Evolutionary conservation across 2,329 filamentous ascomycete genomes (phyloP), one percentile per base, ranked within the genome.

Genomic region (Lomentospora prolificans): DNA sequence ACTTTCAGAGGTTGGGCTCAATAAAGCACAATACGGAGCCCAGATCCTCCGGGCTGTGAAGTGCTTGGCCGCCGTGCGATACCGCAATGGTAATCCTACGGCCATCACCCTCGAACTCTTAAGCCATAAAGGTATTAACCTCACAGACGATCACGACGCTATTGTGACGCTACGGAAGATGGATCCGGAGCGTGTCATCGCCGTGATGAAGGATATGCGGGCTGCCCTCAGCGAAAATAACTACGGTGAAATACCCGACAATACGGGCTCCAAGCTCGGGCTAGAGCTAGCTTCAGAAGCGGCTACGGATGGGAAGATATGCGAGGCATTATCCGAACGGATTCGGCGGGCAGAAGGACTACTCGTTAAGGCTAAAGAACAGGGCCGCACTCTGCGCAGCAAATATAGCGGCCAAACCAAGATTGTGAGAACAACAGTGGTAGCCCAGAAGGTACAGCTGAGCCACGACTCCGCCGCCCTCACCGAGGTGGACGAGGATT

Each of bases 391-490:
- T 3, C 75, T 95, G 28, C 83, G 85, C 59, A 95, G 85, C 70
- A 86, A 85, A 65, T 87, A 94, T 67, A 85, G 85, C 62, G 78
- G 86, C 9, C 84, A 86, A 60, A 80, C 79, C 69, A 84, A 82
- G 60, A 82, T 86, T 46, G 70, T 89, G 41, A 79, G 89, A 48
- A 89, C 88, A 1, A 92, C 89, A 0, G 82, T 92, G 30, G 82
- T 92, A 53, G 87, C 87, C 14, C 87, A 92, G 64, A 87, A 88
- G 65, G 87, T 94, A 17, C 85, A 90, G 64, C 75, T 94, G 41
- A 89, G 86, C 69, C 86, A 83, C 60, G 85, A 90, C 65, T 84
- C 85, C 61, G 83, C 87, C 1, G 75, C 80, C 3, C 75, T 92
- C 27, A 87, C 86, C 0, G 78, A 84, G 48, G 77, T 86, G 61